Evolutionary conservation across 257 asterid species (phyloP).

Genomic region (Fraxinus quadrangulata): DNA sequence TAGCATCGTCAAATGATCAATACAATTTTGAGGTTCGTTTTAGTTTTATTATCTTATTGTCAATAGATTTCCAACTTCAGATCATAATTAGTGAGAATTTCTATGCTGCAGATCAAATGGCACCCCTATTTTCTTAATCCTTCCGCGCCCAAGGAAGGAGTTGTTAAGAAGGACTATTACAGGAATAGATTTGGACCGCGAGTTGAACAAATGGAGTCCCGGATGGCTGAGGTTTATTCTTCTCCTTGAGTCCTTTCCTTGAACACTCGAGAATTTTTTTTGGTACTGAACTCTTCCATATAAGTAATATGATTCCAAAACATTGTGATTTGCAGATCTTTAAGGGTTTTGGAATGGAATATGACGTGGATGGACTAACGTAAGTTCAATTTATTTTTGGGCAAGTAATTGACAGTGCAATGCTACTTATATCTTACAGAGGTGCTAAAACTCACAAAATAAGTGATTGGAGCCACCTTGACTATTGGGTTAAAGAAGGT

Average conservation of each 20-base stretch:
- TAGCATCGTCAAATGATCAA: constrained; percentile 51
- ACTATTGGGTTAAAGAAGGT: neutral
- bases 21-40: constrained; percentile 45
- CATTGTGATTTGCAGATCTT: constrained; percentile 49
- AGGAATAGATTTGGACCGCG: constrained; percentile 59
- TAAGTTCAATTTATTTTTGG: constrained; percentile 31
- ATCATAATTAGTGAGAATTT: constrained; percentile 6
- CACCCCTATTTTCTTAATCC: constrained; percentile 61
- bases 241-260: neutral
- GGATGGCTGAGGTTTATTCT: constrained; percentile 69
- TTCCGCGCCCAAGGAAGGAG: constrained; percentile 70
- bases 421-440: neutral
- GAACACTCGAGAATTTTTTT: constrained; percentile 5
- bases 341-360: constrained; percentile 56
- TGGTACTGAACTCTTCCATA: neutral
- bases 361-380: constrained; percentile 62
- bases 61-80: neutral
- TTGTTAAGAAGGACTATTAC: constrained; percentile 64
- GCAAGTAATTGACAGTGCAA: neutral
- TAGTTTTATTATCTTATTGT: neutral
- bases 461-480: neutral
- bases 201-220: constrained; percentile 52
- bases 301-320: neutral
- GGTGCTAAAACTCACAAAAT: neutral
- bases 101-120: constrained; percentile 42